Evolutionary conservation across 1,284 basidiomycete genomes (phyloP).

Genomic region (Flammula alnicola): DNA sequence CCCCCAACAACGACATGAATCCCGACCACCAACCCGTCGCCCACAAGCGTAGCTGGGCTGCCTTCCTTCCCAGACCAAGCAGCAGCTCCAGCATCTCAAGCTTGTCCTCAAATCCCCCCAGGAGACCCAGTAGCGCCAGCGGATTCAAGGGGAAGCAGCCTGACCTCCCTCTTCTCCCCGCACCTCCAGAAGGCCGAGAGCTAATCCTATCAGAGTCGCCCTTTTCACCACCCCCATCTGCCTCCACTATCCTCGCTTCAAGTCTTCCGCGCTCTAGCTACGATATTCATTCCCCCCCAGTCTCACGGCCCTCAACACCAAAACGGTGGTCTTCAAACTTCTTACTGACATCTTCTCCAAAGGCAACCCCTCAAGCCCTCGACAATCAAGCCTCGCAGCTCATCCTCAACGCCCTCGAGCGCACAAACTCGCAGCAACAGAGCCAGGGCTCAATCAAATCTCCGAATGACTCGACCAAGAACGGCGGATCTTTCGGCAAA

Average conservation of each 20-base stretch:
- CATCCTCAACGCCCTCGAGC: slow-evolving; percentile 52
- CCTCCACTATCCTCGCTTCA: slow-evolving; percentile 15
- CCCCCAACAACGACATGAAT: slow-evolving; percentile 26
- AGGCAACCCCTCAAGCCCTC: slow-evolving; percentile 39
- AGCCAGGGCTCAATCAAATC: slow-evolving; percentile 25
- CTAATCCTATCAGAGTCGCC: slow-evolving; percentile 14
- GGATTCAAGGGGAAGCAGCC: slow-evolving; percentile 23
- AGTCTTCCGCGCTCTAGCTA: slow-evolving; percentile 23
- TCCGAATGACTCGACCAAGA: slow-evolving; percentile 30
- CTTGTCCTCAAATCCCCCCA: neutral
- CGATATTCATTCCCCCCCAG: slow-evolving; percentile 27
- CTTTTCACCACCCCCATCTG: slow-evolving; percentile 14
- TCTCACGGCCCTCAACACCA: slow-evolving; percentile 34
- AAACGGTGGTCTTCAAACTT: slow-evolving; percentile 36
- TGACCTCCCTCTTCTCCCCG: slow-evolving; percentile 23
- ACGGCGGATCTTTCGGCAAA: slow-evolving; percentile 57
- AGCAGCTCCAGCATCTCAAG: slow-evolving; percentile 22
- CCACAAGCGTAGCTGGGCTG: slow-evolving; percentile 39
- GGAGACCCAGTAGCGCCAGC: slow-evolving; percentile 19
- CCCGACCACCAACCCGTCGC: slow-evolving; percentile 21
- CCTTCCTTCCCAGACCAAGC: slow-evolving; percentile 36
- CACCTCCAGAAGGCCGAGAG: slow-evolving; percentile 32
- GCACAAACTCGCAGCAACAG: slow-evolving; percentile 48
- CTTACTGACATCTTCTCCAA: slow-evolving; percentile 34
- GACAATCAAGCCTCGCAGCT: slow-evolving; percentile 46